These are phyloP conservation scores for Tagetes patula DNA, from an alignment of 129 eudicot genomes.

Conservation along the genomic window DNA sequence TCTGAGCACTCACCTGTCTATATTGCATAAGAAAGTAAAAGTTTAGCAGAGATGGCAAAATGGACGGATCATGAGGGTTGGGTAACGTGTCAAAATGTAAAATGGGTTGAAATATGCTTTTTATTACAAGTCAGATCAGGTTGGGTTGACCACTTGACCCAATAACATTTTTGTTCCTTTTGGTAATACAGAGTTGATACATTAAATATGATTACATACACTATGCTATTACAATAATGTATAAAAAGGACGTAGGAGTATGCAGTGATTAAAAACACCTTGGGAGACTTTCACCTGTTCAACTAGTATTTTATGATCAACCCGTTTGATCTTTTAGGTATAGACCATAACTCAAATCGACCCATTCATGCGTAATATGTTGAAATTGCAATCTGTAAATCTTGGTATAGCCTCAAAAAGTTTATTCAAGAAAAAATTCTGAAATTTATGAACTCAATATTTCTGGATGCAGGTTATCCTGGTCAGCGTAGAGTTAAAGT, in stretches of 20 bases:
- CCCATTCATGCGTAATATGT: background rate
- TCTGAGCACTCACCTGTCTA: background rate
- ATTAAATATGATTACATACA: background rate
- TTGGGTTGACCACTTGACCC: background rate
- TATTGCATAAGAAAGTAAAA: background rate
- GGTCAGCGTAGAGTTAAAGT: conserved; percentile 70
- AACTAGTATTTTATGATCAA: background rate
- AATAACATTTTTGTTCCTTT: background rate
- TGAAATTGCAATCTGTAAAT: conserved; percentile 5
- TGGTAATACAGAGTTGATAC: background rate
- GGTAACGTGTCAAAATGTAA: background rate
- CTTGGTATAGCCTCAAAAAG: background rate
- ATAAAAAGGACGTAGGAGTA: background rate
- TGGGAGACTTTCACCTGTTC: background rate
- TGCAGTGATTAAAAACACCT: background rate
- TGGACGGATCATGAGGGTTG: background rate
- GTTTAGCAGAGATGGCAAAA: background rate
- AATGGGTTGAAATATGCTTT: background rate
- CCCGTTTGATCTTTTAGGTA: background rate
- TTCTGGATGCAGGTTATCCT: conserved; percentile 54
- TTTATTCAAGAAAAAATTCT: background rate
- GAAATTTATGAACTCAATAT: conserved; percentile 6
- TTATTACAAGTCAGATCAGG: background rate
- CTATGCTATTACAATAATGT: background rate
- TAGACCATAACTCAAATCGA: background rate